Percentiles rank a stretch among this genome's conserved stretches.
Evolutionary conservation across 2,329 filamentous ascomycete genomes (phyloP).

Genomic region (Dactylonectria macrodidyma): DNA sequence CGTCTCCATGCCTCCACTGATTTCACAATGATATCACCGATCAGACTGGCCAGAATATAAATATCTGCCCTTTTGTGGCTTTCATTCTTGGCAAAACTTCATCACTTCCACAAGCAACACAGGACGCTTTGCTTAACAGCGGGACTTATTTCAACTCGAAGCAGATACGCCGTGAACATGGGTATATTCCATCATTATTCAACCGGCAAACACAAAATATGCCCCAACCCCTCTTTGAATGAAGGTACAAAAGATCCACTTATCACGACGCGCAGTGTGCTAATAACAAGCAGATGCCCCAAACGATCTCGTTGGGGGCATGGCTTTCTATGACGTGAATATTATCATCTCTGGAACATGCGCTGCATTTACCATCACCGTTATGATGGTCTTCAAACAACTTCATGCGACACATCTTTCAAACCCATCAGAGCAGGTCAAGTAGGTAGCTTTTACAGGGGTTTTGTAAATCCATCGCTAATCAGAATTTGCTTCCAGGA

Average conservation of each 20-base stretch:
- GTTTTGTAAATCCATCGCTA: background rate
- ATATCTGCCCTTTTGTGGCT: too few relatives aligned
- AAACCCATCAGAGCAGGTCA: constrained; percentile 41
- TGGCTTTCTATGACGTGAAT: constrained; percentile 36
- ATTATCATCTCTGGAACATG: constrained; percentile 39
- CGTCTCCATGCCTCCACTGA: too few relatives aligned
- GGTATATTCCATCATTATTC: constrained; percentile 2
- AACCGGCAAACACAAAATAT: background rate
- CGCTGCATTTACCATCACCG: constrained; percentile 30
- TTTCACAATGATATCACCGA: too few relatives aligned
- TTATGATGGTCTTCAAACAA: constrained; percentile 34
- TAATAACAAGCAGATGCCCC: too few relatives aligned
- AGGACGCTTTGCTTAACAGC: too few relatives aligned
- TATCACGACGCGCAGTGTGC: too few relatives aligned
- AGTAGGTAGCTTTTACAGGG: constrained; percentile 27
- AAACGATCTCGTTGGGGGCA: too few relatives aligned
- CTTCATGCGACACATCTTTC: constrained; percentile 41
- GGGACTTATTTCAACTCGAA: too few relatives aligned
- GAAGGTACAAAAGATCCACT: background rate
- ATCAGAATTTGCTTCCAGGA: constrained; percentile 23
- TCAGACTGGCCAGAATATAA: too few relatives aligned
- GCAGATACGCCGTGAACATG: constrained; percentile 1
- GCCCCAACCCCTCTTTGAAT: constrained; percentile 1
- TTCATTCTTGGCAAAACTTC: too few relatives aligned
- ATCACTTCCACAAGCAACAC: too few relatives aligned